Evolutionary conservation across 768 basidiomycete species (phyloP).

Genomic region (Sporobolomyces phaffii): DNA sequence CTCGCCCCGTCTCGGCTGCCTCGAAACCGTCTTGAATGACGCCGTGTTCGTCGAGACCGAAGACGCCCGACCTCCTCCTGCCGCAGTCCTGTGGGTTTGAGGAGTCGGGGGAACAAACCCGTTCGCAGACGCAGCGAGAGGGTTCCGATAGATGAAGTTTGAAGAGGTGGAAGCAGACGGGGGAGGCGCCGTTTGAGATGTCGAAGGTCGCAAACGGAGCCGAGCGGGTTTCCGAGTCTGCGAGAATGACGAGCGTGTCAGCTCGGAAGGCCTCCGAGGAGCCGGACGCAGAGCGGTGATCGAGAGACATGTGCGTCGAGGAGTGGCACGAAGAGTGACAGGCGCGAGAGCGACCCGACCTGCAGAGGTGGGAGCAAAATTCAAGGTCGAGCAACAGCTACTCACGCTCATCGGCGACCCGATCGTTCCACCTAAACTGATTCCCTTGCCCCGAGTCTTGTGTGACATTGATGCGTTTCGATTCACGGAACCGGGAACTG

Average conservation of each 20-base stretch:
- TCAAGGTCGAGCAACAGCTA: too few species aligned
- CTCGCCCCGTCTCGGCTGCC: slow-evolving; percentile 17
- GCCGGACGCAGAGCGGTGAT: too few species aligned
- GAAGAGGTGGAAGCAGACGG: slow-evolving; percentile 6
- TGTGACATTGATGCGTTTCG: neutral
- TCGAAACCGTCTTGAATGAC: neutral
- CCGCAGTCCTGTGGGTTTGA: neutral
- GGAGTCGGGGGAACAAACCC: neutral
- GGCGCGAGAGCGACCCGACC: too few species aligned
- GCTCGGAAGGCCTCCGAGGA: too few species aligned
- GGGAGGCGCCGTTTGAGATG: neutral
- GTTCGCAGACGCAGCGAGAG: neutral
- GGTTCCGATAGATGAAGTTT: slow-evolving; percentile 33
- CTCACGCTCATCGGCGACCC: slow-evolving; percentile 1
- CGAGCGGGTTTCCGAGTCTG: slow-evolving; percentile 10
- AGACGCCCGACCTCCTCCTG: neutral
- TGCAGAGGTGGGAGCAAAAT: too few species aligned
- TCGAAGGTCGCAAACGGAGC: slow-evolving; percentile 1
- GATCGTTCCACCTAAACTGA: neutral
- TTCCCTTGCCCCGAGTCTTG: neutral
- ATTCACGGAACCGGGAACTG: neutral
- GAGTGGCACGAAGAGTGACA: too few species aligned
- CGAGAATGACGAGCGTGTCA: neutral
- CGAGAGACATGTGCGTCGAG: neutral
- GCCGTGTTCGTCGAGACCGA: neutral